Percentiles rank a stretch among this genome's conserved stretches.
Evolutionary conservation across 129 eudicot species (phyloP).

Genomic region (Deinandra increscens): DNA sequence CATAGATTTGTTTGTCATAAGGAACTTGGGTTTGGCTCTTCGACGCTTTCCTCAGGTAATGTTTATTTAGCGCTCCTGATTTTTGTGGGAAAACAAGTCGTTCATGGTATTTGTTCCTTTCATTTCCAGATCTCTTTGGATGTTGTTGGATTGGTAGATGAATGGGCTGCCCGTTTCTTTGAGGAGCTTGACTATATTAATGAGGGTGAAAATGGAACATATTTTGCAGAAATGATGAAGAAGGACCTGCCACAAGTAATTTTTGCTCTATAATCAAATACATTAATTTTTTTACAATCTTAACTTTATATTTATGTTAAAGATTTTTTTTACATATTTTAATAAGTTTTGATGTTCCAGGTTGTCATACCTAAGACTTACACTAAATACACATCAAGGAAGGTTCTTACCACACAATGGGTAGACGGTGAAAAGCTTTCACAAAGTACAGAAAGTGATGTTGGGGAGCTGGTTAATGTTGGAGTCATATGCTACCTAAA

Average conservation of each 20-base stretch:
- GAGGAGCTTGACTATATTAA: slow-evolving; percentile 99
- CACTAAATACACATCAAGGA: slow-evolving; percentile 80
- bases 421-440: slow-evolving; percentile 98
- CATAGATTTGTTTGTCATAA: slow-evolving; percentile 77
- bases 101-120: slow-evolving; percentile 20
- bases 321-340: slow-evolving; percentile 9
- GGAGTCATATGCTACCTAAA: slow-evolving; percentile 99
- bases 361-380: slow-evolving; percentile 93
- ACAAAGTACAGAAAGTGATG: slow-evolving; percentile 97
- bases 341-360: slow-evolving; percentile 42
- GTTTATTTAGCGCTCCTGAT: slow-evolving; percentile 9
- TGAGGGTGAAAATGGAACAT: slow-evolving; percentile 96
- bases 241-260: slow-evolving; percentile 96
- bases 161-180: slow-evolving; percentile 99
- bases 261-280: slow-evolving; percentile 3
- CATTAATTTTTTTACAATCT: not conserved
- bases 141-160: slow-evolving; percentile 99
- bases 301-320: not conserved
- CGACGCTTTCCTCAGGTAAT: slow-evolving; percentile 94
- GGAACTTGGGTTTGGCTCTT: slow-evolving; percentile 87
- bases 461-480: slow-evolving; percentile 97
- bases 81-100: slow-evolving; percentile 10
- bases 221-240: slow-evolving; percentile 97
- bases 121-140: slow-evolving; percentile 70
- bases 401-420: slow-evolving; percentile 97